Evolutionary conservation across 257 asterid species (phyloP).

Genomic region (Mentha longifolia): DNA sequence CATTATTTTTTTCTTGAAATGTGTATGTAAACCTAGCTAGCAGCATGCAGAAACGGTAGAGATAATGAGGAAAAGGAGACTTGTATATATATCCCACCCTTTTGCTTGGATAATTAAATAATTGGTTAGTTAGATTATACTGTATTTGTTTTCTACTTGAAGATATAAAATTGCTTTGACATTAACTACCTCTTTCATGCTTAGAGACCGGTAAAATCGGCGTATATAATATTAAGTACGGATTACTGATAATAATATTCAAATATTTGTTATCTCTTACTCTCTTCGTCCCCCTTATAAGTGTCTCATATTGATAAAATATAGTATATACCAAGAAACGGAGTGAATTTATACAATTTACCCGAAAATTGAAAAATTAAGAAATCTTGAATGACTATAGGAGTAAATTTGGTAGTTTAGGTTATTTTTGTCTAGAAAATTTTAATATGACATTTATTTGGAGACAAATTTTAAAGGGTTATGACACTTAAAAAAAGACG

Average conservation of each 20-base stretch:
- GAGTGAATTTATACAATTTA: no score
- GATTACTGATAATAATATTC: background rate
- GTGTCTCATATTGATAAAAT: no score
- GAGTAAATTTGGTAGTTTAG: no score
- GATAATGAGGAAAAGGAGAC: background rate
- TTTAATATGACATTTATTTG: no score
- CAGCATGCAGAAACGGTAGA: slow-evolving; percentile 4
- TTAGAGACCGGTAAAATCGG: background rate
- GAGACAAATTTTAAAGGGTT: no score
- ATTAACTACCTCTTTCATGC: slow-evolving; percentile 34
- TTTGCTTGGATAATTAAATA: background rate
- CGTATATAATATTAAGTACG: background rate
- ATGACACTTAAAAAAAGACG: no score
- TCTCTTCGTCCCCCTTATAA: no score
- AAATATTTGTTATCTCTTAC: background rate
- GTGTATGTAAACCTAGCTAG: background rate
- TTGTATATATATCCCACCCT: background rate
- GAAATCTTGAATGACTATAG: no score
- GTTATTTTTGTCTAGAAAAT: no score
- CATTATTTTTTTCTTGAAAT: background rate
- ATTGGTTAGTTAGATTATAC: slow-evolving; percentile 39
- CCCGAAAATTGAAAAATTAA: no score
- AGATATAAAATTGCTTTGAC: slow-evolving; percentile 13
- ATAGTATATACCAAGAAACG: no score
- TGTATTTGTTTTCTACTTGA: slow-evolving; percentile 9